Evolutionary conservation across 495 filamentous ascomycete species (phyloP).

Genomic region (Corynascus novoguineensis): DNA sequence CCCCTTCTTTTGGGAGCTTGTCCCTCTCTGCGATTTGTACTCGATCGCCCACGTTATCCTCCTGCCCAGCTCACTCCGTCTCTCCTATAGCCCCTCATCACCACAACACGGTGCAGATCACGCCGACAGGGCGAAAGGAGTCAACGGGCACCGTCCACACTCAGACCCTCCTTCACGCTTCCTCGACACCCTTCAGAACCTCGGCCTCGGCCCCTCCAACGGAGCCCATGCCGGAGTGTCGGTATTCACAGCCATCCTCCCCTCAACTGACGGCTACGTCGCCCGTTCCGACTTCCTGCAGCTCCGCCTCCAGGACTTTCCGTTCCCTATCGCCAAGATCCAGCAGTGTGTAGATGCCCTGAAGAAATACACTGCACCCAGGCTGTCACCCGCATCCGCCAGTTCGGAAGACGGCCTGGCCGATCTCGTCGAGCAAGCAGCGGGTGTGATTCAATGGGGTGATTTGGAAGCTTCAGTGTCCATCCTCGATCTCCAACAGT

Average conservation of each 20-base stretch:
- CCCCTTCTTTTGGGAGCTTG: conserved; percentile 20
- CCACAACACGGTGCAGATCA: neutral
- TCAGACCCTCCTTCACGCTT: neutral
- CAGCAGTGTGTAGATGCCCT: conserved; percentile 9
- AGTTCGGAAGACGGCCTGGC: conserved; percentile 11
- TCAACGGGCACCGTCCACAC: neutral
- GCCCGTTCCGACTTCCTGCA: conserved; percentile 20
- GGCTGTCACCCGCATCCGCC: neutral
- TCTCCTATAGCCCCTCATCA: neutral
- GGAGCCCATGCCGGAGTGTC: conserved; percentile 10
- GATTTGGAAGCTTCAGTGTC: conserved; percentile 12
- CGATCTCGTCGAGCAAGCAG: conserved; percentile 17
- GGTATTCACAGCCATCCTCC: conserved; percentile 23
- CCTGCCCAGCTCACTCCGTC: conserved; percentile 10
- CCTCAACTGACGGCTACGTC: conserved; percentile 18
- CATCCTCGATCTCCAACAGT: conserved; percentile 12
- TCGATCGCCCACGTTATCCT: conserved; percentile 20
- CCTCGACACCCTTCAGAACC: conserved; percentile 2
- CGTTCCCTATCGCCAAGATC: conserved; percentile 14
- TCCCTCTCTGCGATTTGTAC: conserved; percentile 20
- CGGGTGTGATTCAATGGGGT: conserved; percentile 26
- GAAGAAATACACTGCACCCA: conserved; percentile 9
- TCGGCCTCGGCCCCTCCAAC: conserved; percentile 13
- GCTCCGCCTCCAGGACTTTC: conserved; percentile 25
- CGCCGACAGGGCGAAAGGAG: neutral